phyloP scores from a whole-genome alignment of 2,329 filamentous ascomycete genomes.

The Diaporthe helianthi region DNA sequence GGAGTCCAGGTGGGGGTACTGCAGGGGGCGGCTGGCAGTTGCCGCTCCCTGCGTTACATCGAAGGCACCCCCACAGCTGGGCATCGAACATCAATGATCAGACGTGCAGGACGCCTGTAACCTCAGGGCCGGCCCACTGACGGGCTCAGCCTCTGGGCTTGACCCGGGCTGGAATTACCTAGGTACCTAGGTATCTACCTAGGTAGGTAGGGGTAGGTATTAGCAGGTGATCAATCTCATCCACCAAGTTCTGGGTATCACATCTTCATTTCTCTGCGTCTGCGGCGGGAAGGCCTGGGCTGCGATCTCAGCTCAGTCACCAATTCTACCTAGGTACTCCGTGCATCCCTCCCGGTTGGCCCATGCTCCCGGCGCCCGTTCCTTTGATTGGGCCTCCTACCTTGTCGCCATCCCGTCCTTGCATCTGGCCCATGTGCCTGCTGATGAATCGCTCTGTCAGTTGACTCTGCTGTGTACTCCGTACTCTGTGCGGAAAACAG shows the following conservation, averaged over 20 bases:
- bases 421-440: constrained; percentile 23
- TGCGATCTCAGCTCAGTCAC: constrained; percentile 33
- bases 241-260: constrained; percentile 20
- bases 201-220: too few species aligned
- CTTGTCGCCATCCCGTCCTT: constrained; percentile 21
- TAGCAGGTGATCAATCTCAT: constrained; percentile 23
- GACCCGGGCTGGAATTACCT: constrained; percentile 10
- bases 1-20: not conserved
- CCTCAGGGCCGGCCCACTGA: constrained; percentile 18
- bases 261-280: constrained; percentile 26
- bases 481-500: constrained; percentile 1
- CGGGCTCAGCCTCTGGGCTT: constrained; percentile 20
- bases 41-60: not conserved
- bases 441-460: constrained; percentile 19
- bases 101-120: constrained; percentile 18
- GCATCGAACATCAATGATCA: constrained; percentile 22
- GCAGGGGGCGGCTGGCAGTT: not conserved
- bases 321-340: constrained; percentile 1
- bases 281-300: constrained; percentile 31
- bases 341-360: constrained; percentile 23
- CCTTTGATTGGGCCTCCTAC: constrained; percentile 15
- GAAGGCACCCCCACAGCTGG: constrained; percentile 12
- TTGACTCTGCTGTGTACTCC: not conserved
- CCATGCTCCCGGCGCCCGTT: constrained; percentile 17
- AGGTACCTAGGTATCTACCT: too few species aligned